phyloP scores from a whole-genome alignment of 139 green algal species.

The Haematococcus lacustris region DNA sequence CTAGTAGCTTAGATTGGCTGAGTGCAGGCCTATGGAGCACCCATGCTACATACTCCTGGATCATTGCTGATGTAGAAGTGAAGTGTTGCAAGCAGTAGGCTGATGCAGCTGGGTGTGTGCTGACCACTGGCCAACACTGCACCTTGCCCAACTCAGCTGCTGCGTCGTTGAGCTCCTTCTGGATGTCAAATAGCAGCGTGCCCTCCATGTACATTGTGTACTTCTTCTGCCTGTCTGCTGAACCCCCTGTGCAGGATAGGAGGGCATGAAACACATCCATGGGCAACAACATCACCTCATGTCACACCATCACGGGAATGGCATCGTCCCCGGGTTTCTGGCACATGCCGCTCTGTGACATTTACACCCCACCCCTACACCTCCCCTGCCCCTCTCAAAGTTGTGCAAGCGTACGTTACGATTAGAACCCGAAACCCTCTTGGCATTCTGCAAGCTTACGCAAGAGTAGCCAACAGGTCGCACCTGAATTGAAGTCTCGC shows the following conservation, averaged over 20 bases:
- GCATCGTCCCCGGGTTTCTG: no score
- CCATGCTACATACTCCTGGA: no score
- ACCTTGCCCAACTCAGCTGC: no score
- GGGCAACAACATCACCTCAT: not conserved
- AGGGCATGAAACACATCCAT: not conserved
- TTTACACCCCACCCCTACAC: not conserved
- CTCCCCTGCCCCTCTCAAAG: not conserved
- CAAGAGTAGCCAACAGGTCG: no score
- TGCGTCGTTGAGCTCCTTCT: not conserved
- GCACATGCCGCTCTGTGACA: not conserved
- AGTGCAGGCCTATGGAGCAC: no score
- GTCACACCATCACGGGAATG: not conserved
- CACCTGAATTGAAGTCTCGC: constrained; percentile 50
- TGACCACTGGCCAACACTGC: no score
- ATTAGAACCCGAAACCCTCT: not conserved
- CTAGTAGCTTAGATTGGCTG: no score
- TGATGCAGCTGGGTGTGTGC: no score
- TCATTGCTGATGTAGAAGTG: no score
- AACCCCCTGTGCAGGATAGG: constrained; percentile 6
- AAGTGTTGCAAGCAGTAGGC: no score
- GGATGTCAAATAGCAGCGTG: constrained; percentile 37
- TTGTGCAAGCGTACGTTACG: not conserved
- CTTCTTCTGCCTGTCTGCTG: constrained; percentile 40
- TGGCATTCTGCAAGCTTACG: not conserved
- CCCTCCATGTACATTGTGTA: constrained; percentile 70